Evolutionary conservation across 179 eudicot species (phyloP).

Genomic region (Spergularia azorica): DNA sequence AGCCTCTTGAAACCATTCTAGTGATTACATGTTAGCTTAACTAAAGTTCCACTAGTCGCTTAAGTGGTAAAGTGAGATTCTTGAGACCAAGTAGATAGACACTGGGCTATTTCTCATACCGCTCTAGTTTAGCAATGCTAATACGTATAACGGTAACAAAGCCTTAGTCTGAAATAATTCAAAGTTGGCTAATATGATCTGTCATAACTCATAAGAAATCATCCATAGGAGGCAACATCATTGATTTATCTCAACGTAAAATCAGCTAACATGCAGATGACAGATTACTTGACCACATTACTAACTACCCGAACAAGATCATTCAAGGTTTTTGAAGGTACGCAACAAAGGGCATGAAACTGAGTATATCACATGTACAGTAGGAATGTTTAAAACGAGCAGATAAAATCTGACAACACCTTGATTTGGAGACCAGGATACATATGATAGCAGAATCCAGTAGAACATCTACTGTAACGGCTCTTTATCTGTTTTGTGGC

Average conservation of each 20-base stretch:
- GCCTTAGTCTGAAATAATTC: not conserved
- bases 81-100: not conserved
- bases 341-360: conserved; percentile 12
- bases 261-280: conserved; percentile 5
- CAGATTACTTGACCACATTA: not conserved
- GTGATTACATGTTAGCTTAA: not conserved
- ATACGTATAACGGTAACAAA: not conserved
- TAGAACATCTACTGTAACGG: conserved; percentile 27
- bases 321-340: conserved; percentile 2
- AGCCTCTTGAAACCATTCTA: not conserved
- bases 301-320: conserved; percentile 5
- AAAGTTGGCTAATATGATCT: not conserved
- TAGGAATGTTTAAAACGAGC: not conserved
- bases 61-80: not conserved
- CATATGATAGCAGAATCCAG: conserved; percentile 24
- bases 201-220: not conserved
- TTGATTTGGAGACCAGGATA: conserved; percentile 21
- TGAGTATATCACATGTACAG: conserved; percentile 14
- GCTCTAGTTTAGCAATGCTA: not conserved
- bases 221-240: not conserved
- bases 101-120: not conserved
- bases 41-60: not conserved
- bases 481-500: conserved; percentile 13
- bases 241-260: not conserved
- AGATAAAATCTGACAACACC: conserved; percentile 19